Percentiles rank a stretch among this genome's conserved stretches.
Conservation (phyloP, 2,329 filamentous ascomycete species). For the Zymoseptoria pseudotritici region DNA sequence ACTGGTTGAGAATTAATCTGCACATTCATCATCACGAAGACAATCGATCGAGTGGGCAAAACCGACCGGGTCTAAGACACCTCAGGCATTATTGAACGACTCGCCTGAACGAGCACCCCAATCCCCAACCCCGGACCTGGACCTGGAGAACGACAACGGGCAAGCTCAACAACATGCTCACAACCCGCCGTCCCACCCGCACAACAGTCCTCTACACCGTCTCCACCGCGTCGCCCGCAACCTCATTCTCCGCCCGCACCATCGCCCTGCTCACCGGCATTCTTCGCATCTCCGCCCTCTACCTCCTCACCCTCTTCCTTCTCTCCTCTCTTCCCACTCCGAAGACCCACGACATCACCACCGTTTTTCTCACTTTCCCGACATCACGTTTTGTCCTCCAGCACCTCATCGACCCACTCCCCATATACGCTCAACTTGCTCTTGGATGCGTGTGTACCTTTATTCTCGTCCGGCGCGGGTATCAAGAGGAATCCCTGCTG, state of each 20-base stretch:
- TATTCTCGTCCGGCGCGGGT: constrained; percentile 24
- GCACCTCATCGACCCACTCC: constrained; percentile 30
- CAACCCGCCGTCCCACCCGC: constrained; percentile 47
- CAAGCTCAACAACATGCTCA: constrained; percentile 21
- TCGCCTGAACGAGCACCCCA: not conserved
- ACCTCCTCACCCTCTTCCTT: constrained; percentile 29
- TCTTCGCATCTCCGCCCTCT: constrained; percentile 38
- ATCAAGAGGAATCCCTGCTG: constrained; percentile 70
- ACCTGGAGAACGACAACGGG: not conserved
- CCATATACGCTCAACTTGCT: constrained; percentile 37
- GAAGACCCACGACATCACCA: not conserved
- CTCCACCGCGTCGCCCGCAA: constrained; percentile 60
- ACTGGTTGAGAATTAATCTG: not conserved
- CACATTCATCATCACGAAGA: not conserved
- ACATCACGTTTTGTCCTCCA: constrained; percentile 5
- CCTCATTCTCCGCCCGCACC: constrained; percentile 39
- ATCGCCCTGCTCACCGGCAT: constrained; percentile 34
- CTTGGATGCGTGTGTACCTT: constrained; percentile 23
- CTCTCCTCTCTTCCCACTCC: constrained; percentile 3
- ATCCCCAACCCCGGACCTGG: not conserved
- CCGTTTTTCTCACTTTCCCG: constrained; percentile 1
- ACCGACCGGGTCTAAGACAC: not conserved
- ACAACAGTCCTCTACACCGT: constrained; percentile 91
- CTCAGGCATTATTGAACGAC: constrained; percentile 1
- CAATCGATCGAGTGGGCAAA: not conserved